Base-by-base conservation (phyloP, 139 green algal species). In the Mychonastes homosphaera region DNA sequence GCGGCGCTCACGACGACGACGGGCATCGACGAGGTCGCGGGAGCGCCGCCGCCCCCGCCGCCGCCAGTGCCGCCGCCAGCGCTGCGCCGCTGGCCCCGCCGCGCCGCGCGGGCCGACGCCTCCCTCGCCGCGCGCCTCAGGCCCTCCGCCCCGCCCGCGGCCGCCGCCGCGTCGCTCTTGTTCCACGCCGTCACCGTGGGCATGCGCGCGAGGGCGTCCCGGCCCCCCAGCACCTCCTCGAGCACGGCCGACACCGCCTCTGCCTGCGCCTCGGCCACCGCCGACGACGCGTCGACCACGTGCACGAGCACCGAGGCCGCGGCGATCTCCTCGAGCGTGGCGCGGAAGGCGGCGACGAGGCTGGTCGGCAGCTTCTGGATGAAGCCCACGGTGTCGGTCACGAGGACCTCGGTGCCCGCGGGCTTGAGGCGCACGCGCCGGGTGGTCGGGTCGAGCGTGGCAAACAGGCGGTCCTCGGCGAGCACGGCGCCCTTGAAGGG, bases 331-430 rank as follows among this genome's bases (percentile, higher is more conserved):
- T 98, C 91, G 39, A 98, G 79, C 0, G 91, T 98, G 8, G 91
- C 91, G 28, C 79, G 72, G 71, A 95, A 96, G 0, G 86, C 85
- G 0, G 84, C 88, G 13, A 94, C 85, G 32, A 99, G 83, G 75
- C 97, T 75, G 0, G 92, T 95, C 24, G 92, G 92, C 52, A 99
- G 80, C 74, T 98, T 97, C 75, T 97, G 87, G 33, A 94, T 93
- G 72, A 95, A 94, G 0, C 89, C 89, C 40, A 97, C 90, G 0
- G 92, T 99, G 75, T 99, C 92, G 7, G 71, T 87, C 19, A 99
- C 26, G n/a, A 98, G 76, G 16, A 86, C 67, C 67, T 89, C 78
- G n/a, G n/a, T n/a, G n/a, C n/a, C n/a, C n/a, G n/a, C n/a, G n/a
- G n/a, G n/a, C 19, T 6, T 12, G 13, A 95, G 65, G 43, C 69